These are phyloP conservation scores for Hypholoma sublateritium DNA, from an alignment of 768 basidiomycete species.

Conservation along the genomic window DNA sequence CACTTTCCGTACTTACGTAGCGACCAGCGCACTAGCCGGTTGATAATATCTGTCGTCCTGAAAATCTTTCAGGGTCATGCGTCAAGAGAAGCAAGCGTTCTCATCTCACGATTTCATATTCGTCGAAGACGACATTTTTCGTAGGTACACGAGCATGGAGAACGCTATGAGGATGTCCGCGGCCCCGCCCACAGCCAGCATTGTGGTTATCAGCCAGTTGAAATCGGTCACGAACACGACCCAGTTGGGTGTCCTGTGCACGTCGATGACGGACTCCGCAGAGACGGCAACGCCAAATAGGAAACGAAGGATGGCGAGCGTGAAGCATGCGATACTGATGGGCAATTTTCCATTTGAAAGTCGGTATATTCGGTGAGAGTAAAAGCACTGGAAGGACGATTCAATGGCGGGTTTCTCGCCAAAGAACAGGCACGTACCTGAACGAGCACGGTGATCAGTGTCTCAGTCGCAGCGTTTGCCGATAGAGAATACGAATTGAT, in stretches of 20 bases:
- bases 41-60: not conserved
- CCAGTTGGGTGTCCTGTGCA: constrained; percentile 15
- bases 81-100: not conserved
- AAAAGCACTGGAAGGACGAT: constrained; percentile 9
- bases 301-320: constrained; percentile 12
- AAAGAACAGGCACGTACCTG: constrained; percentile 8
- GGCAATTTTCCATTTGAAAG: constrained; percentile 9
- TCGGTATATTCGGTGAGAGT: constrained; percentile 16
- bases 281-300: constrained; percentile 13
- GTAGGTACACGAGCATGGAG: constrained; percentile 10
- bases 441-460: constrained; percentile 18
- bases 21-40: not conserved
- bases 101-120: constrained; percentile 12
- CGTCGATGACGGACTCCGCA: constrained; percentile 12
- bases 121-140: constrained; percentile 3
- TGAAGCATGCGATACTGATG: constrained; percentile 12
- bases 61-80: not conserved
- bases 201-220: constrained; percentile 11
- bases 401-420: not conserved
- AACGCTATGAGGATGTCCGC: constrained; percentile 12
- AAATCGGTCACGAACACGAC: constrained; percentile 13
- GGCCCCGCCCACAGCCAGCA: constrained; percentile 12
- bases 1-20: not conserved
- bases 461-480: constrained; percentile 14
- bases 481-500: constrained; percentile 17